A percentile compares a stretch with the other conserved stretches of the same genome.
Conservation (phyloP, 192 early-diverging fungal species). For the Linnemannia exigua region DNA sequence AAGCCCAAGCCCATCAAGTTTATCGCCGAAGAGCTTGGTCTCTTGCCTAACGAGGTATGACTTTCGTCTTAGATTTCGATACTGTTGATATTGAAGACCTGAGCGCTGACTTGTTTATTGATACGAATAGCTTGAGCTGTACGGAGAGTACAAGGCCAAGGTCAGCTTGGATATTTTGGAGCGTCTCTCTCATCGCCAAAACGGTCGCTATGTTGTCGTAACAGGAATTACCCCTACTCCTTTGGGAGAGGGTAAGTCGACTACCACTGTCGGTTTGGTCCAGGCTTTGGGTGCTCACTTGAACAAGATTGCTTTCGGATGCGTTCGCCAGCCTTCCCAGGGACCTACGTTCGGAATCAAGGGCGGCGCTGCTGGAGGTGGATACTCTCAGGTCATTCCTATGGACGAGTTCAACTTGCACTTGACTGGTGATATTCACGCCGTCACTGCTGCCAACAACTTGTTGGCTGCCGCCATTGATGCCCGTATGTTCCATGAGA, state of each 20-base stretch:
- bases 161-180: conserved; percentile 85
- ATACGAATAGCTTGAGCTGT: conserved; percentile 78
- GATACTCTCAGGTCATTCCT: conserved; percentile 98
- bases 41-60: conserved; percentile 75
- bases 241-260: conserved; percentile 99
- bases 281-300: conserved; percentile 97
- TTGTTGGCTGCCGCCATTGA: conserved; percentile 97
- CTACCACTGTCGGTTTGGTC: conserved; percentile 93
- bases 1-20: conserved; percentile 86
- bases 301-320: conserved; percentile 91
- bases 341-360: conserved; percentile 99
- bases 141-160: conserved; percentile 94
- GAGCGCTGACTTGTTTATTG: too few species aligned
- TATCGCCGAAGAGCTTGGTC: conserved; percentile 89
- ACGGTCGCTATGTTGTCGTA: conserved; percentile 96
- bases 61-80: neutral
- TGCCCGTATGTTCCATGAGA: conserved; percentile 98
- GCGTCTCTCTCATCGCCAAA: conserved; percentile 79
- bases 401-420: conserved; percentile 99
- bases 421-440: conserved; percentile 99
- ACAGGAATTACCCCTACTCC: conserved; percentile 99
- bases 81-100: neutral
- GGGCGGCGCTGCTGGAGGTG: conserved; percentile 98
- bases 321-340: conserved; percentile 98
- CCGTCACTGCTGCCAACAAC: conserved; percentile 98